A percentile compares a stretch with the other conserved stretches of the same genome.
phyloP scores from a whole-genome alignment of 768 basidiomycete genomes.

The Suillus paluster region DNA sequence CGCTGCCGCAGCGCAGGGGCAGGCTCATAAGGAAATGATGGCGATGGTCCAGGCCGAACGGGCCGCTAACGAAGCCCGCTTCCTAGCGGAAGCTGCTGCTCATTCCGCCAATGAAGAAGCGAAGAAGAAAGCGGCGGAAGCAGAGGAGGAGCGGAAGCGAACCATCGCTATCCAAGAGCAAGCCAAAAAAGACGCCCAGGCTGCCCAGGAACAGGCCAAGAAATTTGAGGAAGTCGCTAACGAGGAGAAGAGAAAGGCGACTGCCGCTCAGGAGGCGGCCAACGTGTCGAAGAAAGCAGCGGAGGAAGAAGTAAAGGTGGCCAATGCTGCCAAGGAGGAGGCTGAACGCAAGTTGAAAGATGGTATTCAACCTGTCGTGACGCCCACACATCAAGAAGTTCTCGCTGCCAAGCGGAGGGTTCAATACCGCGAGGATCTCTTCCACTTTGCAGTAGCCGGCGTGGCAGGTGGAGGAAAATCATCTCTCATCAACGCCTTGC shows the following conservation, averaged over 20 bases:
- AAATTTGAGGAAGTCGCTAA: constrained; percentile 18
- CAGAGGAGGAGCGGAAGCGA: constrained; percentile 12
- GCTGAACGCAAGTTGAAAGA: constrained; percentile 24
- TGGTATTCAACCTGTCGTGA: constrained; percentile 30
- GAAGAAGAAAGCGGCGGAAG: not conserved
- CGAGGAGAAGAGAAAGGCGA: constrained; percentile 24
- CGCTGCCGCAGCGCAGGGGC: not conserved
- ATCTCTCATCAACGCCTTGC: constrained; percentile 40
- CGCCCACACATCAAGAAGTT: constrained; percentile 25
- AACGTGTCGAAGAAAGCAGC: constrained; percentile 16
- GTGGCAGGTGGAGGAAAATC: constrained; percentile 41
- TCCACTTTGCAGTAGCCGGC: constrained; percentile 40
- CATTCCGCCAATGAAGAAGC: constrained; percentile 10
- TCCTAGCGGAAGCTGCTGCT: constrained; percentile 12
- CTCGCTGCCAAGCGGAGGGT: constrained; percentile 17
- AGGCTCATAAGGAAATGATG: not conserved
- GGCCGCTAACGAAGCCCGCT: constrained; percentile 9
- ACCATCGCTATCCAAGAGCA: constrained; percentile 12
- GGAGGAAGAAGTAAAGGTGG: constrained; percentile 15
- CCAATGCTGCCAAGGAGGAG: constrained; percentile 15
- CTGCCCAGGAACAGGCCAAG: constrained; percentile 14
- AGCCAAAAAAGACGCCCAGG: constrained; percentile 6
- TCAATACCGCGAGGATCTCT: constrained; percentile 28
- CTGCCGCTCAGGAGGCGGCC: constrained; percentile 15
- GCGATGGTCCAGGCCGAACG: constrained; percentile 6